These are phyloP conservation scores for Hyparrhenia diplandra DNA, from an alignment of 176 grass and related monocot species.

Conservation along the genomic window DNA sequence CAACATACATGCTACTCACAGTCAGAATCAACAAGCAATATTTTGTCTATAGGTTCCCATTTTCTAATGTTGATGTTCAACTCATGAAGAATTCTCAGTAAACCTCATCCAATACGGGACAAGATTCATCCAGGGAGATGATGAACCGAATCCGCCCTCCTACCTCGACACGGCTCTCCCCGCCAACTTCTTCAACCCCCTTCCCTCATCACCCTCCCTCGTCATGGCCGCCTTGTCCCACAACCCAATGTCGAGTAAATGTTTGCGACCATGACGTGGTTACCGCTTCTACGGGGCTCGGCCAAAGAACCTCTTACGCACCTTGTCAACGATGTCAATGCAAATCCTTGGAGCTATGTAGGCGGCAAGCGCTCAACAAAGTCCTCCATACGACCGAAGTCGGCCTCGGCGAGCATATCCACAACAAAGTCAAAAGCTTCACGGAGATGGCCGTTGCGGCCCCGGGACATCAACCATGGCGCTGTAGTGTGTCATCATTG, in stretches of 20 bases:
- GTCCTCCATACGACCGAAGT: slow-evolving; percentile 52
- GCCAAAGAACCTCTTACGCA: slow-evolving; percentile 48
- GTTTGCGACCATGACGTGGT: slow-evolving; percentile 47
- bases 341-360: slow-evolving; percentile 50
- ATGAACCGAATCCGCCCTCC: slow-evolving; percentile 35
- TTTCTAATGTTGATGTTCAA: slow-evolving; percentile 41
- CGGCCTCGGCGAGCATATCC: slow-evolving; percentile 28
- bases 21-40: slow-evolving; percentile 7
- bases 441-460: slow-evolving; percentile 25
- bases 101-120: slow-evolving; percentile 23
- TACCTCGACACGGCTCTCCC: slow-evolving; percentile 56
- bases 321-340: slow-evolving; percentile 34
- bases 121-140: slow-evolving; percentile 36
- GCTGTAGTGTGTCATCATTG: slow-evolving; percentile 51
- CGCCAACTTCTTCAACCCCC: slow-evolving; percentile 51
- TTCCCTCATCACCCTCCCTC: slow-evolving; percentile 50
- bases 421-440: slow-evolving; percentile 56
- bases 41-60: not conserved
- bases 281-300: slow-evolving; percentile 46
- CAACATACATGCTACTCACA: not conserved
- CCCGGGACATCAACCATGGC: slow-evolving; percentile 68
- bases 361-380: slow-evolving; percentile 47
- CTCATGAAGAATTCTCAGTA: slow-evolving; percentile 22
- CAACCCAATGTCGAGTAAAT: slow-evolving; percentile 45
- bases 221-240: slow-evolving; percentile 50